Base-by-base conservation (phyloP, 1,139 yeast species). In the Spathaspora sp. region DNA sequence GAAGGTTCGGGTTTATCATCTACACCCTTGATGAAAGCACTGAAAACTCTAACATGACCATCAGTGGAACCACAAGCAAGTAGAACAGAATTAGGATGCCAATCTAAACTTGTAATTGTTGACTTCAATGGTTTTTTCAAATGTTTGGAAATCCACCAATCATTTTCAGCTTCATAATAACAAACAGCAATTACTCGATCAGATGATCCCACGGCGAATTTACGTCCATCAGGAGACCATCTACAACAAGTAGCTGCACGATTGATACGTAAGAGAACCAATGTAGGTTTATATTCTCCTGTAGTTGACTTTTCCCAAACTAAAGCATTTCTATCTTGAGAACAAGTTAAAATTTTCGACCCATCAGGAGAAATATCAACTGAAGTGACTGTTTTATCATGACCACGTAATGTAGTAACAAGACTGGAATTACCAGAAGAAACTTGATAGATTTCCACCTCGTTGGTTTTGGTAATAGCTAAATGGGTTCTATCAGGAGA, bases 141-240 rank as follows among this genome's bases (percentile, higher is more conserved):
- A 70, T 93, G 99, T 69, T 91, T 93, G 17, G 98, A 89, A 44
- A 93, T 91, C 99, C 99, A 95, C 99, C 99, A 95, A 64, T 95
- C 96, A 65, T 93, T 93, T 60, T 91, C 97, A 52, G 79, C 87
- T 66, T 95, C 99, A 65, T 88, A 93, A 70, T 91, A 93, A 71
- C 99, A 95, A 43, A 95, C 87, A 15, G 99, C 97, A 65, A 95
- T 86, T 51, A 89, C 85, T 47, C 98, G 76, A 47, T 97, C 98
- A 46, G 96, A 89, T 4, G 97, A 89, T 0, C 98, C 99, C 40
- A 93, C 98, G 1, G 99, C 99, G 68, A 95, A 93, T 72, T 95
- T 95, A 61, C 72, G 72, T 16, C 97, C 98, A 54, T 81, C 82
- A 23, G 98, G 97, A 4, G 96, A 88, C 99, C 99, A 93, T 55